These are phyloP conservation scores for Starmerella bombicola DNA, from an alignment of 805 yeast genomes.

Conservation along the genomic window DNA sequence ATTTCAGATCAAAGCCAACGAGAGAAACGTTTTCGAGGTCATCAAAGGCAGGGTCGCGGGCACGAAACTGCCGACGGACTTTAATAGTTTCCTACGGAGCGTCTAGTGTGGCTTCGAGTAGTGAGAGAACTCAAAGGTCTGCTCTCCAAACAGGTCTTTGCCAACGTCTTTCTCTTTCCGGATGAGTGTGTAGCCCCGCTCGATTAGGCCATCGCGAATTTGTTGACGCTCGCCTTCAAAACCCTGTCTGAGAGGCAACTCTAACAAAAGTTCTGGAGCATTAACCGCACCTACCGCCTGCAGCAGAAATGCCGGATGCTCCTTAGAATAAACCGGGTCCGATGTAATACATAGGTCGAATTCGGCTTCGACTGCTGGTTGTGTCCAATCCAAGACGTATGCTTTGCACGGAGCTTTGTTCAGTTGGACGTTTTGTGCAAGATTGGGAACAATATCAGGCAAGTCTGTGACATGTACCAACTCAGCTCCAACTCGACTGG, in stretches of 20 bases:
- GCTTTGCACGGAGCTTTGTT: constrained; percentile 35
- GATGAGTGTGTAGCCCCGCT: constrained; percentile 26
- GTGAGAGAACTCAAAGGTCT: constrained; percentile 9
- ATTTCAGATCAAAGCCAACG: constrained; percentile 42
- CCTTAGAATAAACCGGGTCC: constrained; percentile 77
- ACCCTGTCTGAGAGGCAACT: constrained; percentile 59
- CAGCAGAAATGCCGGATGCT: constrained; percentile 66
- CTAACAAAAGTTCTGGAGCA: constrained; percentile 39
- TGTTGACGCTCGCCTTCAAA: constrained; percentile 52
- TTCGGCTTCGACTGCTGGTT: constrained; percentile 35
- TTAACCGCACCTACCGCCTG: constrained; percentile 45
- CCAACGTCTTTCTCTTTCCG: constrained; percentile 46
- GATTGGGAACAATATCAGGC: constrained; percentile 60
- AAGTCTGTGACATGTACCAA: constrained; percentile 57
- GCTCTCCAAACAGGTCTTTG: constrained; percentile 35
- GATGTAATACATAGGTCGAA: constrained; percentile 59
- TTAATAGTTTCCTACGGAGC: not conserved
- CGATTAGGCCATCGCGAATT: constrained; percentile 45
- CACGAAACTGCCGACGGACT: constrained; percentile 5
- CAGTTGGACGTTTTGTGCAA: constrained; percentile 43
- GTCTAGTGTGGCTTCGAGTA: not conserved
- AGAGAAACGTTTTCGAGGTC: constrained; percentile 33
- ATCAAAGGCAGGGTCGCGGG: constrained; percentile 36
- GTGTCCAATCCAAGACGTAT: constrained; percentile 64
- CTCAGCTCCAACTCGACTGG: constrained; percentile 40